These are phyloP conservation scores for Paecilomyces dactylethromorphus DNA, from an alignment of 2,329 filamentous ascomycete genomes.

Conservation along the genomic window DNA sequence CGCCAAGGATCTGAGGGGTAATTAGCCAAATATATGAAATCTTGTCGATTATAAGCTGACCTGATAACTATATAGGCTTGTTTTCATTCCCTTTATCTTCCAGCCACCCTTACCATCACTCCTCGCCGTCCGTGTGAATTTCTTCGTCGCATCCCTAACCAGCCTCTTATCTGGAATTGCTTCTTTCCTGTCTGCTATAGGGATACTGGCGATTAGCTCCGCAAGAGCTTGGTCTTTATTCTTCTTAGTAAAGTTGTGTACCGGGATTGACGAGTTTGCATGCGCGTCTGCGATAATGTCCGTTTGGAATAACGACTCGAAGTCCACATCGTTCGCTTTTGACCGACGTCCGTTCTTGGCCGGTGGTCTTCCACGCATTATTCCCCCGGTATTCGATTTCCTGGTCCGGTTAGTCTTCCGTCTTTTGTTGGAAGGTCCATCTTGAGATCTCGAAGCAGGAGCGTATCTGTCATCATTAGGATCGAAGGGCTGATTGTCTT, in stretches of 20 bases:
- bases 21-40: conserved; percentile 2
- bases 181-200: conserved; percentile 14
- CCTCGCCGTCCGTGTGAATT: conserved; percentile 19
- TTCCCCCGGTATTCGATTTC: neutral
- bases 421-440: neutral
- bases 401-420: neutral
- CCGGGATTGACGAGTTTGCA: conserved; percentile 14
- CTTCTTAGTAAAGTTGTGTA: conserved; percentile 15
- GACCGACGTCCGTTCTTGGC: conserved; percentile 2
- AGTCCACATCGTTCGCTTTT: conserved; percentile 9
- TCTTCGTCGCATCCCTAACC: conserved; percentile 19
- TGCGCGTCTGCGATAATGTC: conserved; percentile 20
- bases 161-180: conserved; percentile 16
- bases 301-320: conserved; percentile 12
- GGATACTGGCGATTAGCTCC: conserved; percentile 25
- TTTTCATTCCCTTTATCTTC: conserved; percentile 24
- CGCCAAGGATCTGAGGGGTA: conserved; percentile 19
- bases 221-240: conserved; percentile 24
- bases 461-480: neutral
- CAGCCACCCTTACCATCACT: conserved; percentile 24
- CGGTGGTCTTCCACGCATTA: neutral
- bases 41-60: conserved; percentile 7
- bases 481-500: no score
- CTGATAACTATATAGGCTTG: conserved; percentile 30
- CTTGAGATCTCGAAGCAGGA: neutral